Percentiles rank a stretch among this genome's conserved stretches.
Conservation (phyloP, 495 filamentous ascomycete species). For the Pyronema domesticum region DNA sequence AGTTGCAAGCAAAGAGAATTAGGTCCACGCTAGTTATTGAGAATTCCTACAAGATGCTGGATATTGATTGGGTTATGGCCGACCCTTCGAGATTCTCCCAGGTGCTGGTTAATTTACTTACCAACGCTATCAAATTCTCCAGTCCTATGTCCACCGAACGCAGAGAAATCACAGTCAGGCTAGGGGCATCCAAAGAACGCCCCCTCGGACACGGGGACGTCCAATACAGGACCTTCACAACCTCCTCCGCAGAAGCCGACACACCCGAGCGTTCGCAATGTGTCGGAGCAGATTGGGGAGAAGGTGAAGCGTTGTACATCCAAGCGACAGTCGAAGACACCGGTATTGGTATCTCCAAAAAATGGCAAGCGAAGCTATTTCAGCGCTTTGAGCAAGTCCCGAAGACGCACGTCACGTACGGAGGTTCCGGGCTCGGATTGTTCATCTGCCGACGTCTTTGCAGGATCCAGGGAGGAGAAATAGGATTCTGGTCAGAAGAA, state of each 20-base stretch:
- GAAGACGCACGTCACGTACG: constrained; percentile 64
- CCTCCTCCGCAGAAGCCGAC: neutral
- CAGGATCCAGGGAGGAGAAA: constrained; percentile 73
- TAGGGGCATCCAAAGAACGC: constrained; percentile 44
- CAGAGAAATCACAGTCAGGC: constrained; percentile 47
- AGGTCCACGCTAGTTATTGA: constrained; percentile 10
- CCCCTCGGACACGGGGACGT: constrained; percentile 28
- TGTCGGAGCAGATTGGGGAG: constrained; percentile 11
- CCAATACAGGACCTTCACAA: constrained; percentile 5
- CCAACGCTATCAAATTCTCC: constrained; percentile 72
- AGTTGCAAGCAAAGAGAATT: constrained; percentile 17
- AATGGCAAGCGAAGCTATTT: constrained; percentile 62
- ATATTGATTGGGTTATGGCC: constrained; percentile 19
- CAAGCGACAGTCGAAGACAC: constrained; percentile 36
- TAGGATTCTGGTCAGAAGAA: constrained; percentile 55
- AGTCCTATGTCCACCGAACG: constrained; percentile 27
- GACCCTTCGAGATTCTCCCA: constrained; percentile 21
- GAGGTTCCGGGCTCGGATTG: constrained; percentile 65
- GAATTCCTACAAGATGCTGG: constrained; percentile 15
- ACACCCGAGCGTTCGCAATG: neutral
- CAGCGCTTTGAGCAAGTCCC: constrained; percentile 67
- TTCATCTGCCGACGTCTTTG: constrained; percentile 67
- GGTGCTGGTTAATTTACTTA: constrained; percentile 23
- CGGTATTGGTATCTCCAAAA: constrained; percentile 55
- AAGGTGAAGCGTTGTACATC: constrained; percentile 17